phyloP scores from a whole-genome alignment of 2,329 filamentous ascomycete species.

The Teratosphaeria viscida region DNA sequence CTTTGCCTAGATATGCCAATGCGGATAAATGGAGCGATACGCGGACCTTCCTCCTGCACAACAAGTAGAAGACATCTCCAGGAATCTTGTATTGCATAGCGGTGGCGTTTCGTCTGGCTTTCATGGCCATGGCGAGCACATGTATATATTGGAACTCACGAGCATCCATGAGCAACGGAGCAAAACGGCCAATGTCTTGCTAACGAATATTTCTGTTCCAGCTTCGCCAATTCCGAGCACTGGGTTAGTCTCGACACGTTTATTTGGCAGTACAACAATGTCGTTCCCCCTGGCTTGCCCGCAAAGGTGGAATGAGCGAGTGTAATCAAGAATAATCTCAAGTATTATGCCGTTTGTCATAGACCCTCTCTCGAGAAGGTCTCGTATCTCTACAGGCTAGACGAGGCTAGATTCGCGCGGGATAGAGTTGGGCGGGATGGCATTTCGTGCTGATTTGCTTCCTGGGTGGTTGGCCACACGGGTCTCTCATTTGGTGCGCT shows the following conservation, averaged over 20 bases:
- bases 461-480: no score
- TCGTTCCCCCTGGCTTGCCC: conserved; percentile 5
- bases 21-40: conserved; percentile 83
- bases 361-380: no score
- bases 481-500: no score
- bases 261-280: conserved; percentile 6
- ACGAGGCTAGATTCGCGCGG: no score
- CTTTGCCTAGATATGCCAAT: conserved; percentile 52
- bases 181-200: neutral
- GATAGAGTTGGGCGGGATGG: no score
- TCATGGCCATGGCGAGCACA: neutral
- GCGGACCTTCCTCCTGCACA: conserved; percentile 76
- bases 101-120: neutral
- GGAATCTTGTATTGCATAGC: conserved; percentile 1
- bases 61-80: conserved; percentile 35
- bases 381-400: no score
- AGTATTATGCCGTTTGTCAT: neutral
- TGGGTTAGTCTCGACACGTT: conserved; percentile 7
- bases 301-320: conserved; percentile 6
- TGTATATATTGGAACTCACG: conserved; percentile 3
- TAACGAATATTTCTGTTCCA: conserved; percentile 1
- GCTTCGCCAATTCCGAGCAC: conserved; percentile 10
- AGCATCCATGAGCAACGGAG: neutral
- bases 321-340: neutral
- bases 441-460: no score